These are phyloP conservation scores for Rubia peregrina DNA, from an alignment of 305 asterid genomes.

Conservation along the genomic window DNA sequence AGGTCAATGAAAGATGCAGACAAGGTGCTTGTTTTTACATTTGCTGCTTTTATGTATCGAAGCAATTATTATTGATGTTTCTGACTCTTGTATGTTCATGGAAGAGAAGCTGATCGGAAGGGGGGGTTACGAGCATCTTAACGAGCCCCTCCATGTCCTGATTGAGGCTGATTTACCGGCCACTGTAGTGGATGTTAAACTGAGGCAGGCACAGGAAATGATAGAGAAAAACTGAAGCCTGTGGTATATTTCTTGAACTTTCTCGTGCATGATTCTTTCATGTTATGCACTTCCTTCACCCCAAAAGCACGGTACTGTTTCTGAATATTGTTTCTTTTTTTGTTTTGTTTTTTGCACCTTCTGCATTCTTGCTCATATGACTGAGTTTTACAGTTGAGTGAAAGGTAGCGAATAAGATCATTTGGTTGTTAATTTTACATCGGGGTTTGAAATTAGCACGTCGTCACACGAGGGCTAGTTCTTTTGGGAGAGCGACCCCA, in stretches of 20 bases:
- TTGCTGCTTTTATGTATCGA: background rate
- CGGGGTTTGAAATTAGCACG: no score
- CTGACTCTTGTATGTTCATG: constrained; percentile 15
- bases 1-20: constrained; percentile 95
- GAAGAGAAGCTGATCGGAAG: constrained; percentile 39
- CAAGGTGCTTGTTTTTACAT: constrained; percentile 40
- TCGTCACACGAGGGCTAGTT: background rate
- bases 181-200: constrained; percentile 24
- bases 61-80: background rate
- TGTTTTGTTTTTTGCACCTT: no score
- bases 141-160: constrained; percentile 34
- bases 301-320: background rate
- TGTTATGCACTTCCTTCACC: background rate
- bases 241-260: constrained; percentile 26
- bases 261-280: background rate
- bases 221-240: constrained; percentile 37
- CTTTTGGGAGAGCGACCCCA: background rate
- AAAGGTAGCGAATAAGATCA: background rate
- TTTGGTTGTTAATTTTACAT: no score
- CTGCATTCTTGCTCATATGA: background rate
- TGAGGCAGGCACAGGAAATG: constrained; percentile 35
- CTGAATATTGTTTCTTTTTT: background rate
- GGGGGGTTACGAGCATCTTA: constrained; percentile 39
- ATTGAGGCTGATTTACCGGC: constrained; percentile 42
- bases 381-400: background rate